These are phyloP conservation scores for Middelhovenomyces tepae DNA, from an alignment of 805 yeast genomes.

Conservation along the genomic window DNA sequence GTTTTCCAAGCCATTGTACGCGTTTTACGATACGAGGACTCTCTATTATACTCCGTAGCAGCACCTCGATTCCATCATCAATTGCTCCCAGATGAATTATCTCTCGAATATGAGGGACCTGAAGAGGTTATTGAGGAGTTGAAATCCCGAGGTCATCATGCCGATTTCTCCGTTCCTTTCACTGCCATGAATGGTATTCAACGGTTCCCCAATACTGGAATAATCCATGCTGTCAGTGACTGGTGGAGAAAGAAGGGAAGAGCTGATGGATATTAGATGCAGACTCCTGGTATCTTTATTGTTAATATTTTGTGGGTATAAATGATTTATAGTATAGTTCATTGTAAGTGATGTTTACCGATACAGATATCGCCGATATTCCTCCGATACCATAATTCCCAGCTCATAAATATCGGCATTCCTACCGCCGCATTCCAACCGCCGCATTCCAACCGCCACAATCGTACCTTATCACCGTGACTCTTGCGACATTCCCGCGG, in stretches of 20 bases:
- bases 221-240: conserved; percentile 73
- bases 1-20: conserved; percentile 74
- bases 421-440: too few species aligned
- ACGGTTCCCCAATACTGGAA: conserved; percentile 27
- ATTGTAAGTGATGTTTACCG: too few species aligned
- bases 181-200: conserved; percentile 53
- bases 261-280: conserved; percentile 50
- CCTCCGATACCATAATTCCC: too few species aligned
- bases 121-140: conserved; percentile 30
- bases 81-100: conserved; percentile 60
- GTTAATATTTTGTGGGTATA: too few species aligned
- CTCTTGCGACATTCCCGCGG: too few species aligned
- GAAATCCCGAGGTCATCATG: conserved; percentile 40
- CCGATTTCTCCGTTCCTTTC: conserved; percentile 35
- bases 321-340: too few species aligned
- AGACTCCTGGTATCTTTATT: too few species aligned
- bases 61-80: conserved; percentile 88
- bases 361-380: too few species aligned
- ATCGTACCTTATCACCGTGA: too few species aligned
- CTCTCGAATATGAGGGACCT: conserved; percentile 47
- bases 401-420: too few species aligned
- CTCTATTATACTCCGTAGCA: conserved; percentile 60
- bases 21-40: conserved; percentile 46
- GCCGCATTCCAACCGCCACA: too few species aligned
- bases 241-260: conserved; percentile 81